A percentile compares a stretch with the other conserved stretches of the same genome.
phyloP scores from a whole-genome alignment of 768 basidiomycete species.

The Kwoniella bestiolae region DNA sequence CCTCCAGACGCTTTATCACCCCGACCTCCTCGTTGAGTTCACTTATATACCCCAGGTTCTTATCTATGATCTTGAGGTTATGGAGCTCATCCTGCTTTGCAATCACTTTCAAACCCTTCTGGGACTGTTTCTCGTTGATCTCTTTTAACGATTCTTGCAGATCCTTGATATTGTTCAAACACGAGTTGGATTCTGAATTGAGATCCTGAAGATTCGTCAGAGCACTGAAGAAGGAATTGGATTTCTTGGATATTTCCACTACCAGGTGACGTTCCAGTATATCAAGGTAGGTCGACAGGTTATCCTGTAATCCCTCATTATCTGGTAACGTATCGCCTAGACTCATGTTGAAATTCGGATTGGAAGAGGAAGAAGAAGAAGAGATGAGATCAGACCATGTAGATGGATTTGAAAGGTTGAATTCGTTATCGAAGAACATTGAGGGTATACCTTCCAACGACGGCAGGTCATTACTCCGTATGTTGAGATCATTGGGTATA shows the following conservation, averaged over 20 bases:
- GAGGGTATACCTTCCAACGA: constrained; percentile 75
- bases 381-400: constrained; percentile 67
- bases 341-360: constrained; percentile 18
- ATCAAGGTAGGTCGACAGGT: constrained; percentile 88
- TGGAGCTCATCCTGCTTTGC: constrained; percentile 64
- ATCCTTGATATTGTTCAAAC: constrained; percentile 73
- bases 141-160: constrained; percentile 73
- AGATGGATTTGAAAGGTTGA: constrained; percentile 81
- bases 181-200: constrained; percentile 82
- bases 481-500: constrained; percentile 46
- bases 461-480: constrained; percentile 61
- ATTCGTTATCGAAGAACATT: constrained; percentile 76
- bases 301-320: constrained; percentile 67
- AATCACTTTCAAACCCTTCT: constrained; percentile 77
- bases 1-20: constrained; percentile 73
- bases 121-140: constrained; percentile 76
- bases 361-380: constrained; percentile 10
- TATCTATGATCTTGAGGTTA: constrained; percentile 62
- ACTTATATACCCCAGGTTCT: constrained; percentile 62
- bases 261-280: constrained; percentile 93
- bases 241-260: constrained; percentile 85
- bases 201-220: constrained; percentile 91
- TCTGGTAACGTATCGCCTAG: background rate
- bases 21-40: constrained; percentile 78
- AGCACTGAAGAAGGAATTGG: constrained; percentile 93